Conservation (phyloP, 345 rosid genomes). For the Brassica carinata region DNA sequence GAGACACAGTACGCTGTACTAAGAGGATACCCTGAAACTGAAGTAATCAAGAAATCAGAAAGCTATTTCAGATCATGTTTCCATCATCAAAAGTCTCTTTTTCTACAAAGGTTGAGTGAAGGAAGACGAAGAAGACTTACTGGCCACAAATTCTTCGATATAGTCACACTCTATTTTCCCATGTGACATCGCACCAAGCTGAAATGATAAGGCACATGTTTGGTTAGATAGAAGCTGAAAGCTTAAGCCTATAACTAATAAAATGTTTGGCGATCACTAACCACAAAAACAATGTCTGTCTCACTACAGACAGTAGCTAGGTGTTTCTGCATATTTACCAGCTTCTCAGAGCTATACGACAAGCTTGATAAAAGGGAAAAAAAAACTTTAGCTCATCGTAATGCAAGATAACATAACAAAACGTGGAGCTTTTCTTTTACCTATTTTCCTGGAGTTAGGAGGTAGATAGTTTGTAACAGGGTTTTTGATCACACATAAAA, state of each 20-base stretch:
- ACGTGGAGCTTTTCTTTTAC: constrained; percentile 38
- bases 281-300: constrained; percentile 81
- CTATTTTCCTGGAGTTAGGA: constrained; percentile 63
- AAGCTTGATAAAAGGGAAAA: constrained; percentile 55
- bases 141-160: constrained; percentile 60
- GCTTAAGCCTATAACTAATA: not conserved
- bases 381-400: constrained; percentile 14
- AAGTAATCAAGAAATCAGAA: not conserved
- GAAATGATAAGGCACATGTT: constrained; percentile 13
- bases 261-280: constrained; percentile 37
- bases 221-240: not conserved
- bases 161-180: constrained; percentile 68
- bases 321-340: constrained; percentile 64
- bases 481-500: constrained; percentile 72
- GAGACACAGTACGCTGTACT: constrained; percentile 84
- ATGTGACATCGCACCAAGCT: constrained; percentile 94
- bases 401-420: not conserved
- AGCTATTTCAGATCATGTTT: not conserved
- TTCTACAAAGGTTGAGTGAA: not conserved
- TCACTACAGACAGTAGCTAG: constrained; percentile 55
- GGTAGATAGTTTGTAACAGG: constrained; percentile 75
- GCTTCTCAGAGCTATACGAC: constrained; percentile 74
- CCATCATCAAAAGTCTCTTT: not conserved
- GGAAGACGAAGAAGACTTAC: constrained; percentile 43
- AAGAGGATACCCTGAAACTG: constrained; percentile 88